phyloP scores from a whole-genome alignment of 2,329 filamentous ascomycete genomes.

The Torrubiellomyces zombiae region DNA sequence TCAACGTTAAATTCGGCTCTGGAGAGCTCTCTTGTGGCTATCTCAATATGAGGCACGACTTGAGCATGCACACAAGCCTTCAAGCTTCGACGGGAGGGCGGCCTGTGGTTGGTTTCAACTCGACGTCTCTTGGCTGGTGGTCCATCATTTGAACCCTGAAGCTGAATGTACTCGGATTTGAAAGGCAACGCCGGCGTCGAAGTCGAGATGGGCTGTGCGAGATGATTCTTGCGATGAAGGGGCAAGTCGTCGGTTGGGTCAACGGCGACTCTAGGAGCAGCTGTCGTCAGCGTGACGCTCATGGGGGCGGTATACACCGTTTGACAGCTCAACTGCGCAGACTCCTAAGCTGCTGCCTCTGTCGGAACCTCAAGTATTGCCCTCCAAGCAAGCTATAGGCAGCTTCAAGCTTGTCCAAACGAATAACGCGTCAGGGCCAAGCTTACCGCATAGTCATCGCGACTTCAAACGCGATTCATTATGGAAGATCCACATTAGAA shows the following conservation, averaged over 20 bases:
- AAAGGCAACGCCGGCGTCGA: conserved; percentile 3
- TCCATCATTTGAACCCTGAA: conserved; percentile 5
- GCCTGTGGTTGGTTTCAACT: conserved; percentile 7
- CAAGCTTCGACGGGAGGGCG: conserved; percentile 6
- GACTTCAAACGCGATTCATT: no score
- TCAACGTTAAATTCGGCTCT: conserved; percentile 8
- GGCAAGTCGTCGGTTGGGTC: conserved; percentile 12
- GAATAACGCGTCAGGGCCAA: no score
- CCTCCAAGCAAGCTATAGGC: no score
- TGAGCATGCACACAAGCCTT: conserved; percentile 13
- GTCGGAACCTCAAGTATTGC: no score
- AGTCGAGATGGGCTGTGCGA: conserved; percentile 2
- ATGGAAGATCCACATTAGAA: no score
- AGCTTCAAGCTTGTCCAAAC: no score
- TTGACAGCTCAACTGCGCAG: no score
- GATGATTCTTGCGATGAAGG: no score
- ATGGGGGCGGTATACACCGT: no score
- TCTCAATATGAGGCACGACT: conserved; percentile 16
- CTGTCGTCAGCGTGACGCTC: conserved; percentile 12
- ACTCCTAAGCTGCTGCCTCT: no score
- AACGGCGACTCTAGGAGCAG: conserved; percentile 11
- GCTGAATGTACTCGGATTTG: background rate
- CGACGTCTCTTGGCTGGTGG: conserved; percentile 16
- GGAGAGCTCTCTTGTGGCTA: conserved; percentile 10
- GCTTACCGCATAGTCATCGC: no score